Base-by-base conservation (phyloP, 805 yeast species). In the Lipomyces japonicus region DNA sequence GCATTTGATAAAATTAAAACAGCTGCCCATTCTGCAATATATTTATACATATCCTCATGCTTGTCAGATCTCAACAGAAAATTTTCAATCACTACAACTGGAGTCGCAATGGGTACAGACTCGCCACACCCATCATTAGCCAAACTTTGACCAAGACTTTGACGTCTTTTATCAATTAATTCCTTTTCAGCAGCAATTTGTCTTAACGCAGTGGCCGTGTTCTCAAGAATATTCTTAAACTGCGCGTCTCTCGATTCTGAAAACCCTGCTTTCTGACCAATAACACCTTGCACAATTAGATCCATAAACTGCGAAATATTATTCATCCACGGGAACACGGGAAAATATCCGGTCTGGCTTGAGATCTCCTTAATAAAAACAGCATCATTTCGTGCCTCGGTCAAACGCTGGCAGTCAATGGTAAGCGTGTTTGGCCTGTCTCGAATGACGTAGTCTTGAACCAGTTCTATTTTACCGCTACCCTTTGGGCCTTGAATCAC, bases 401-500 rank as follows among this genome's bases (percentile, higher is more conserved):
- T 75, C 47, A 93, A 68, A 35, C 72, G 72, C 48, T 85, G 95
- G 71, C 97, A 91, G 67, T 91, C 95, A 39, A 93, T 66, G 50
- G 79, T 75, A n/a, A 57, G 48, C 5, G 51, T 48, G 38, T 51
- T 51, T 1, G 74, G 72, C 44, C 89, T 77, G 25, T 74, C 79
- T 42, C 73, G 69, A 39, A 87, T 71, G 1, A 84, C 81, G 61
- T 82, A 80, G 39, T 80, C 80, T 63, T 83, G 68, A 3, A 91
- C 89, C 52, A 88, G 70, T 52, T 82, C 91, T 52, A 81, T 77
- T 61, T 93, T 91, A 21, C 97, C 98, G n/a, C 95, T 81, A 3
- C 98, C 98, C 57, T 87, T 77, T 3, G 98, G 97, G 10, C 98
- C 98, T 55, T 82, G 79, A 2, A 93, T 81, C 2, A 93, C 80